Conservation (phyloP, 2,329 filamentous ascomycete species). For the Colletotrichum liriopes region DNA sequence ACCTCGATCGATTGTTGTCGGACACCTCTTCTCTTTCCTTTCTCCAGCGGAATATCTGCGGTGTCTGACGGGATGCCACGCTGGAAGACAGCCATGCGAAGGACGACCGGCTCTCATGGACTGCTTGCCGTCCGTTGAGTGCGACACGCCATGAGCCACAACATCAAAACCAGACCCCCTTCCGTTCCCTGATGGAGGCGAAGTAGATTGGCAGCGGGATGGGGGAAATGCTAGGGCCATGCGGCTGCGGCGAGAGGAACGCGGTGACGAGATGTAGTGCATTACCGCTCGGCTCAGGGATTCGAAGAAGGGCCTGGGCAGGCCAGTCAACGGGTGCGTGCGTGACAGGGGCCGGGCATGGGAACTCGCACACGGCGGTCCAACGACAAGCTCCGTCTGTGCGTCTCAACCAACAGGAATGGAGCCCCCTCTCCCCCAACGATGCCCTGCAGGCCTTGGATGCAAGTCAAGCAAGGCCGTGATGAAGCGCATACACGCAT, state of each 20-base stretch:
- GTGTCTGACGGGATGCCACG: constrained; percentile 22
- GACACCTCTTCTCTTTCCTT: constrained; percentile 4
- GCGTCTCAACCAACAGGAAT: constrained; percentile 42
- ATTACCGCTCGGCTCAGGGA: constrained; percentile 40
- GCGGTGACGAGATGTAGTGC: constrained; percentile 39
- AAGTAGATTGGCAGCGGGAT: constrained; percentile 28
- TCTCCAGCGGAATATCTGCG: not conserved
- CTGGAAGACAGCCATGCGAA: constrained; percentile 29
- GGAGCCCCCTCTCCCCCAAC: constrained; percentile 22
- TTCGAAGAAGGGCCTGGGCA: constrained; percentile 25
- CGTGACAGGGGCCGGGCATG: constrained; percentile 27
- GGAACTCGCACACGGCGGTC: constrained; percentile 37
- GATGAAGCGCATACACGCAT: constrained; percentile 13
- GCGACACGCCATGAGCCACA: constrained; percentile 19
- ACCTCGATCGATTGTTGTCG: not conserved
- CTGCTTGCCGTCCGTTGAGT: constrained; percentile 25
- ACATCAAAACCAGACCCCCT: constrained; percentile 13
- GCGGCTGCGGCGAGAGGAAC: constrained; percentile 36
- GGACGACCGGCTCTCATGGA: constrained; percentile 29
- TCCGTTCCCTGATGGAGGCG: constrained; percentile 19
- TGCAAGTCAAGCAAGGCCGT: constrained; percentile 41
- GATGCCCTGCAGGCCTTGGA: constrained; percentile 35
- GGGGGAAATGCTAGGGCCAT: constrained; percentile 25
- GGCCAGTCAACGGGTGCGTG: constrained; percentile 29
- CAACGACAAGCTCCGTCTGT: constrained; percentile 41